A percentile compares a stretch with the other conserved stretches of the same genome.
phyloP scores from a whole-genome alignment of 2,329 filamentous ascomycete species.

The Fusarium citri region DNA sequence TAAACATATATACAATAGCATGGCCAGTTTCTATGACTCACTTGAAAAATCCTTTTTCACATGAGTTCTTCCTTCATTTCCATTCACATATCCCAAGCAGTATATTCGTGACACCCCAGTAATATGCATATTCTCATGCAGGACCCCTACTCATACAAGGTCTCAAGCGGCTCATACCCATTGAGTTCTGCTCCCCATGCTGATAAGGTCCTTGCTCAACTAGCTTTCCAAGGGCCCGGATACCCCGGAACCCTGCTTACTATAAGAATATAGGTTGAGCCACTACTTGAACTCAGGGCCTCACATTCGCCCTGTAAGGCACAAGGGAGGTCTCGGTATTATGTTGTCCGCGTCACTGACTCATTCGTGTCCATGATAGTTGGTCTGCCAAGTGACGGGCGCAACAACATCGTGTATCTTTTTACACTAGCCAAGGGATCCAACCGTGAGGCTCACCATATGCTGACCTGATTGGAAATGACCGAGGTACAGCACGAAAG shows the following conservation, averaged over 20 bases:
- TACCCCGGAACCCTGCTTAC: constrained; percentile 37
- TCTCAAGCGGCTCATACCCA: constrained; percentile 6
- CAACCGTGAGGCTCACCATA: background rate
- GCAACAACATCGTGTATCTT: background rate
- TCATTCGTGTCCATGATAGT: constrained; percentile 1
- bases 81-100: background rate
- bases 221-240: constrained; percentile 22
- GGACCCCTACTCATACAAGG: background rate
- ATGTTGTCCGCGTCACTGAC: constrained; percentile 23
- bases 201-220: constrained; percentile 10
- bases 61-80: background rate
- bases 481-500: background rate
- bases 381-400: background rate
- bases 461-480: constrained; percentile 14
- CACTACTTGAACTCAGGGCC: background rate
- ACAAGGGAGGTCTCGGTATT: constrained; percentile 3
- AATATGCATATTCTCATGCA: background rate
- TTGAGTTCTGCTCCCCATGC: constrained; percentile 9
- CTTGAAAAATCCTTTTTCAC: background rate
- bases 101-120: background rate
- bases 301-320: background rate
- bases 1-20: background rate
- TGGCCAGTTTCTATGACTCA: background rate
- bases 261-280: constrained; percentile 11
- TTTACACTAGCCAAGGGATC: constrained; percentile 4